Conservation (phyloP, 2,329 filamentous ascomycete species). For the Cercospora sp. region DNA sequence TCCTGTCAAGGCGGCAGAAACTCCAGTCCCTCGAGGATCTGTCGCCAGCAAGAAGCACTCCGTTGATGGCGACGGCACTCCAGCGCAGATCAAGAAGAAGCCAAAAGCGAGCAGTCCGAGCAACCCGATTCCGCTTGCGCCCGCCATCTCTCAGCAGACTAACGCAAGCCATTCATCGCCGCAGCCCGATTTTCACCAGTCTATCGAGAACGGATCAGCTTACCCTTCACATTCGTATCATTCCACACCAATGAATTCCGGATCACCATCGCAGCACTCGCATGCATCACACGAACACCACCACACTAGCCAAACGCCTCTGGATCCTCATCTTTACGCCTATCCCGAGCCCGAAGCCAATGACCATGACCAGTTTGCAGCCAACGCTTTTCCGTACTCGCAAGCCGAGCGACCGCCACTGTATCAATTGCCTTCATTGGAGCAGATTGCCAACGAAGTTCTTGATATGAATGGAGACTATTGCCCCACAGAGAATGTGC, state of each 20-base stretch:
- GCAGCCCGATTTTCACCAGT: conserved; percentile 17
- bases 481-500: conserved; percentile 19
- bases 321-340: conserved; percentile 27
- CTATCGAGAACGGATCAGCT: conserved; percentile 2
- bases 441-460: conserved; percentile 41
- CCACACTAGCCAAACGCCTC: conserved; percentile 22
- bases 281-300: conserved; percentile 13
- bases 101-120: conserved; percentile 20
- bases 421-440: conserved; percentile 36
- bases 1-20: conserved; percentile 62
- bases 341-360: conserved; percentile 16
- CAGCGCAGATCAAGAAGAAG: conserved; percentile 32
- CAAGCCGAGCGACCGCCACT: conserved; percentile 24
- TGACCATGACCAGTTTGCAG: conserved; percentile 9
- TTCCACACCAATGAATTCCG: conserved; percentile 6
- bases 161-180: conserved; percentile 14
- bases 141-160: conserved; percentile 17
- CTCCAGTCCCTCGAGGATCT: conserved; percentile 59
- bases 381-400: conserved; percentile 30
- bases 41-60: conserved; percentile 57
- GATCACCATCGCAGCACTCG: conserved; percentile 17
- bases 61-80: conserved; percentile 42
- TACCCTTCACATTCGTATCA: conserved; percentile 18
- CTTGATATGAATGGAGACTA: conserved; percentile 39
- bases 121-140: conserved; percentile 1